Evolutionary conservation across 345 rosid species (phyloP).

Genomic region (Citropsis articulata): DNA sequence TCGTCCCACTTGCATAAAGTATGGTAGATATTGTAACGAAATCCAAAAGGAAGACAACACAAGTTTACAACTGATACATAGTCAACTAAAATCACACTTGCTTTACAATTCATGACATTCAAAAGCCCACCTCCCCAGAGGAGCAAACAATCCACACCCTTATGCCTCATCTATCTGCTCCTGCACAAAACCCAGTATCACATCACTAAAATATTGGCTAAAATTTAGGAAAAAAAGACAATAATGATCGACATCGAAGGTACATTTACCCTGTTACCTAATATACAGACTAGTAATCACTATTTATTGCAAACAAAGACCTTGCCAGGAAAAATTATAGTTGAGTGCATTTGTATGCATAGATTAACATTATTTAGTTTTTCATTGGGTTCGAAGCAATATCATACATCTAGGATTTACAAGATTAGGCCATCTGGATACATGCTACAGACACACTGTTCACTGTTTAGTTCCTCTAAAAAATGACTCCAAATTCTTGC

Average conservation of each 20-base stretch:
- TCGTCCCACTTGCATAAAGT: background rate
- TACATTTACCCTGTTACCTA: background rate
- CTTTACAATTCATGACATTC: conserved; percentile 13
- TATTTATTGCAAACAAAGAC: background rate
- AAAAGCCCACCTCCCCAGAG: conserved; percentile 17
- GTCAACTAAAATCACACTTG: background rate
- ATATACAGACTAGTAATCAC: background rate
- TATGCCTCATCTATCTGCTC: conserved; percentile 52
- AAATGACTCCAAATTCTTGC: background rate
- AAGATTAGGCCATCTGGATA: background rate
- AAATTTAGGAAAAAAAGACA: background rate
- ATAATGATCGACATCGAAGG: background rate
- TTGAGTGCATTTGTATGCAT: background rate
- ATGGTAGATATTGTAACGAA: background rate
- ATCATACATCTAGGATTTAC: background rate
- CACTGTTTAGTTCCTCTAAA: background rate
- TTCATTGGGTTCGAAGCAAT: background rate
- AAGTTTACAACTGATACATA: background rate
- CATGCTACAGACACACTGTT: background rate
- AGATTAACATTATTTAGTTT: background rate
- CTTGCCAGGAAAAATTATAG: background rate
- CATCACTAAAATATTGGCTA: background rate
- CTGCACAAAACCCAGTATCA: conserved; percentile 22
- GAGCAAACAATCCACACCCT: conserved; percentile 9
- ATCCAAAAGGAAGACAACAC: background rate